Evolutionary conservation across 352 stramenopile genomes (phyloP).

Genomic region (Globisporangium cystogenes): DNA sequence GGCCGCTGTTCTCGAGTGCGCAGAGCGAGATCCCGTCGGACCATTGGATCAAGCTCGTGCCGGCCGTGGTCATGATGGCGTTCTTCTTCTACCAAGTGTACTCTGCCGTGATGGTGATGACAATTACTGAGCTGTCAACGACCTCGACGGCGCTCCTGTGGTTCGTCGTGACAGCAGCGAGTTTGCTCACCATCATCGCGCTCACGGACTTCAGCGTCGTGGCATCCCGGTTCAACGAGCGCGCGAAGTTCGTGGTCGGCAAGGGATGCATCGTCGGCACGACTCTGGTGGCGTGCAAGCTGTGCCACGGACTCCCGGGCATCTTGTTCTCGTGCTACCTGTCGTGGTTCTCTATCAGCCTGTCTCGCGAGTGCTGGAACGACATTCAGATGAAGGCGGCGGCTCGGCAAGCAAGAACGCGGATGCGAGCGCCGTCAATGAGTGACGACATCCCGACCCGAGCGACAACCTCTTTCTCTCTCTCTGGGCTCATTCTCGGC

Average conservation of each 20-base stretch:
- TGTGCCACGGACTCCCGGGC: constrained; percentile 33
- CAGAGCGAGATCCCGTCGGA: constrained; percentile 47
- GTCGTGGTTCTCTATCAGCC: constrained; percentile 60
- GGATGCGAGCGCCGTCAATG: neutral
- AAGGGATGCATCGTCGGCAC: constrained; percentile 37
- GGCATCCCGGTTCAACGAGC: constrained; percentile 22
- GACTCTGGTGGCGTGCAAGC: constrained; percentile 36
- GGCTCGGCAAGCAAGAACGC: neutral
- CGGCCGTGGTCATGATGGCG: constrained; percentile 53
- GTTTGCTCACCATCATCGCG: constrained; percentile 40
- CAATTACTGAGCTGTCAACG: constrained; percentile 24
- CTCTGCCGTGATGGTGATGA: constrained; percentile 30
- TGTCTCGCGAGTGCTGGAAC: constrained; percentile 72
- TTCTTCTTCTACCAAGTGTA: constrained; percentile 59
- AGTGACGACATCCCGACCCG: neutral
- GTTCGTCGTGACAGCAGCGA: constrained; percentile 37
- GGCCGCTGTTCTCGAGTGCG: constrained; percentile 17
- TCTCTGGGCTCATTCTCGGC: constrained; percentile 16
- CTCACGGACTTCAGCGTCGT: constrained; percentile 39
- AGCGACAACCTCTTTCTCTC: constrained; percentile 3
- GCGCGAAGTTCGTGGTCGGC: constrained; percentile 24
- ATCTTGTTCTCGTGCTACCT: constrained; percentile 52
- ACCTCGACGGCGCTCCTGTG: constrained; percentile 32
- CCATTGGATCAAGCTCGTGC: constrained; percentile 77
- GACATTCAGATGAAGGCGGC: constrained; percentile 36